Conservation (phyloP, 306 rosid genomes). For the Dalbergia oliveri region DNA sequence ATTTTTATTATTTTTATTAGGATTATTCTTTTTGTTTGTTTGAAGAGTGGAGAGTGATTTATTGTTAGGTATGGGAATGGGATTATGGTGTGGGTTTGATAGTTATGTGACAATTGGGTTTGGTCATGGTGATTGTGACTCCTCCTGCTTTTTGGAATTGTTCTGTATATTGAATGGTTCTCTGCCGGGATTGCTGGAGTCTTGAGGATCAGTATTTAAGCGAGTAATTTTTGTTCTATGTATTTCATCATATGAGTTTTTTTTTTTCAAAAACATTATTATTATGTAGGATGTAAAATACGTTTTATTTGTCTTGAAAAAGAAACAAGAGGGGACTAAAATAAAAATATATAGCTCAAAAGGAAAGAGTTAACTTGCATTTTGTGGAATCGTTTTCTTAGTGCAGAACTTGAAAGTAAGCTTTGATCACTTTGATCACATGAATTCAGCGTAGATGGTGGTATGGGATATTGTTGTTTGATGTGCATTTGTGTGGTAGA, state of each 20-base stretch:
- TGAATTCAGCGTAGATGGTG: conserved; percentile 16
- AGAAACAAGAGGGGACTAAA: not conserved
- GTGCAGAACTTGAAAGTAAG: not conserved
- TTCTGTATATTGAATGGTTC: conserved; percentile 31
- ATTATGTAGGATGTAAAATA: conserved; percentile 5
- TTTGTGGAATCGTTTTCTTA: conserved; percentile 32
- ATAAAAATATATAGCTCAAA: not conserved
- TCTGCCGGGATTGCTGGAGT: not conserved
- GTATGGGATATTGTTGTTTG: conserved; percentile 17
- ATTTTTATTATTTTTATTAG: not conserved
- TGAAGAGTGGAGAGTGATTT: not conserved
- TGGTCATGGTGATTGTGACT: conserved; percentile 47
- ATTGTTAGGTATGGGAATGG: conserved; percentile 43
- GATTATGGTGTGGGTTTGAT: conserved; percentile 44
- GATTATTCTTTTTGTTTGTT: no score
- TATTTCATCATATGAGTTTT: no score
- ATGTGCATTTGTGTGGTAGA: conserved; percentile 49
- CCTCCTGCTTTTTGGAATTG: conserved; percentile 32
- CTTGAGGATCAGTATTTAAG: conserved; percentile 25
- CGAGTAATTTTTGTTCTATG: not conserved
- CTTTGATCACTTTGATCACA: conserved; percentile 4
- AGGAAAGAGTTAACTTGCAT: conserved; percentile 28
- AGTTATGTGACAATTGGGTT: conserved; percentile 31
- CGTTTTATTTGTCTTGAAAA: conserved; percentile 21
- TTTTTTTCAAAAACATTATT: not conserved